Percentiles rank a stretch among this genome's conserved stretches.
These are phyloP conservation scores for Cryphonectria japonica DNA, from an alignment of 2,329 filamentous ascomycete genomes.

Conservation along the genomic window DNA sequence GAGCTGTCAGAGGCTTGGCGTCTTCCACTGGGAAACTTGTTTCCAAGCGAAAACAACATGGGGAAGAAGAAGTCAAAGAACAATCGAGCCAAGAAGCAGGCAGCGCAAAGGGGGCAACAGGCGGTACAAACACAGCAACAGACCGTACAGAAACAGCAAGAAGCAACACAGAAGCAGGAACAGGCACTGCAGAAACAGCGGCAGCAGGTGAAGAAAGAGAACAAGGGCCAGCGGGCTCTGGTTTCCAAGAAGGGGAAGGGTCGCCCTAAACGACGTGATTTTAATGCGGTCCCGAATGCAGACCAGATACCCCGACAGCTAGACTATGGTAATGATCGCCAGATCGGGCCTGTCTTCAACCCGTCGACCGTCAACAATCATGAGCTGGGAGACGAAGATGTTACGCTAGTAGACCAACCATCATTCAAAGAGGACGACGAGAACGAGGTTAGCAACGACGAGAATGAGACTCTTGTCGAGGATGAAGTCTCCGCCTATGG, in stretches of 20 bases:
- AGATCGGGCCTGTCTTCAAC: background rate
- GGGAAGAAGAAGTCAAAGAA: background rate
- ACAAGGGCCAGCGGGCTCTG: background rate
- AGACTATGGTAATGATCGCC: background rate
- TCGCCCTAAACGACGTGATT: background rate
- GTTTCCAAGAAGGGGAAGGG: background rate
- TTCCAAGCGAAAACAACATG: background rate
- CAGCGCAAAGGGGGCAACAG: background rate
- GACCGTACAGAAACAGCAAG: background rate
- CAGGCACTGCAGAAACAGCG: background rate
- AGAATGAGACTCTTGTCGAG: background rate
- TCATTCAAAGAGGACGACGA: background rate
- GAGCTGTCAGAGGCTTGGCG: background rate
- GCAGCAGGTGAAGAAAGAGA: background rate
- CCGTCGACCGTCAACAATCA: slow-evolving; percentile 19
- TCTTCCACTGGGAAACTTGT: slow-evolving; percentile 3
- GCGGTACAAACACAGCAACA: background rate
- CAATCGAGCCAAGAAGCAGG: background rate
- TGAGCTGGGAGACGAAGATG: slow-evolving; percentile 16
- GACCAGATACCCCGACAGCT: background rate
- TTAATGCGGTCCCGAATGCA: background rate
- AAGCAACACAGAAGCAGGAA: background rate
- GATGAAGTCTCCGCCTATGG: slow-evolving; percentile 2
- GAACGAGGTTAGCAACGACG: background rate
- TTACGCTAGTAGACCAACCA: slow-evolving; percentile 15